phyloP scores from a whole-genome alignment of 306 rosid genomes.

The Quercus alba region DNA sequence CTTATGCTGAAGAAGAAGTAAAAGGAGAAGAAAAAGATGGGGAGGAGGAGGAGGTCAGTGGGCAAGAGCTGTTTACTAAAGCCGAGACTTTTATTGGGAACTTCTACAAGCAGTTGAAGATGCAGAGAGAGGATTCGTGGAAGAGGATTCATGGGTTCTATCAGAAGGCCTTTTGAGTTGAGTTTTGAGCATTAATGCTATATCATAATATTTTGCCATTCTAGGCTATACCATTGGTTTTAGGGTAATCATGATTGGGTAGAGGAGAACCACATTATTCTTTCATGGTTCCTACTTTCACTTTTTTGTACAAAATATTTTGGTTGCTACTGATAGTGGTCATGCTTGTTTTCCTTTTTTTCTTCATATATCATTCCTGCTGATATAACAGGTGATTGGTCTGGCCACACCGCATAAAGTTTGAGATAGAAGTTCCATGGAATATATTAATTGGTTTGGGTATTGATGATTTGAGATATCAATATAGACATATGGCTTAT shows the following conservation, averaged over 20 bases:
- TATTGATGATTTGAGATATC: background rate
- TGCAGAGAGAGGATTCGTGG: slow-evolving; percentile 75
- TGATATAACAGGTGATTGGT: background rate
- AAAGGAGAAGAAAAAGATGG: no score
- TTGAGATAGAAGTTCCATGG: background rate
- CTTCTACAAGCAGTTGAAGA: slow-evolving; percentile 76
- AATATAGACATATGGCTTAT: background rate
- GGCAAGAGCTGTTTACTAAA: slow-evolving; percentile 65
- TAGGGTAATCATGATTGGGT: slow-evolving; percentile 13
- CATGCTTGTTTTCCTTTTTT: slow-evolving; percentile 4
- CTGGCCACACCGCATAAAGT: background rate
- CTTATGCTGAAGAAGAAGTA: slow-evolving; percentile 27
- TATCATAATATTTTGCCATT: background rate
- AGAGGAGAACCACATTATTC: slow-evolving; percentile 17
- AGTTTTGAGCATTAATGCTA: background rate
- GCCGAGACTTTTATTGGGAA: slow-evolving; percentile 82
- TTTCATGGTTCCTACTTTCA: slow-evolving; percentile 17
- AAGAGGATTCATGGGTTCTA: slow-evolving; percentile 46
- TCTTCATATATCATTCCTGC: background rate
- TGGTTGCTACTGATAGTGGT: background rate
- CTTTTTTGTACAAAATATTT: slow-evolving; percentile 11
- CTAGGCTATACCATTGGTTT: slow-evolving; percentile 13
- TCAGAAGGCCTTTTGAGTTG: slow-evolving; percentile 33
- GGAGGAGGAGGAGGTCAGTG: slow-evolving; percentile 31
- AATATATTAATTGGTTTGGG: background rate